Conservation (phyloP, 129 eudicot genomes). For the Glebionis coronaria region DNA sequence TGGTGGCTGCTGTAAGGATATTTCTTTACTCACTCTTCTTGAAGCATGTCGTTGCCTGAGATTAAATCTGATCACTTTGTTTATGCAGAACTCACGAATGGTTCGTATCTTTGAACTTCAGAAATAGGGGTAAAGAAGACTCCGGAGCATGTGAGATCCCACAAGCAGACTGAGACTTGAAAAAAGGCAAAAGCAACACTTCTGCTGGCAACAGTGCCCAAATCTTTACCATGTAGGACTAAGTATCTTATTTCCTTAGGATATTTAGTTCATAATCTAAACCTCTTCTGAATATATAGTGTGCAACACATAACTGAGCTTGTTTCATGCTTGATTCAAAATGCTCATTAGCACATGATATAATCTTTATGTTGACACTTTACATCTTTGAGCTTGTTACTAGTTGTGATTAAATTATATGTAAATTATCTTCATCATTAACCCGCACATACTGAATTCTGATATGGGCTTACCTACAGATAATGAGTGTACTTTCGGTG, state of each 20-base stretch:
- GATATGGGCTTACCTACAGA: conserved; percentile 50
- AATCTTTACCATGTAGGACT: conserved; percentile 85
- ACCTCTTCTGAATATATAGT: background rate
- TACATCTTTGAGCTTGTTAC: conserved; percentile 10
- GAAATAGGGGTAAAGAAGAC: conserved; percentile 80
- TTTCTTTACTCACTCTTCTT: background rate
- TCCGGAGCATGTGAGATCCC: conserved; percentile 82
- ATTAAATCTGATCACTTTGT: conserved; percentile 8
- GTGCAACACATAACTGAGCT: background rate
- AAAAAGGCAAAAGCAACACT: conserved; percentile 93
- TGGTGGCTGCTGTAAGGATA: conserved; percentile 73
- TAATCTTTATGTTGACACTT: background rate
- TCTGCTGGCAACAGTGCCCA: conserved; percentile 87
- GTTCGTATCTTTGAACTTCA: conserved; percentile 85
- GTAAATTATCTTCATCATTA: background rate
- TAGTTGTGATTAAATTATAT: background rate
- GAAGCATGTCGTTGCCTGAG: background rate
- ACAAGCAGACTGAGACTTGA: conserved; percentile 90
- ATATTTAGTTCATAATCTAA: background rate
- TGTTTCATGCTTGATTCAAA: background rate
- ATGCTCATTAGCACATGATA: conserved; percentile 1
- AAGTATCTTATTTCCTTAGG: conserved; percentile 7
- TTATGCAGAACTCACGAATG: conserved; percentile 67
- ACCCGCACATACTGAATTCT: background rate
- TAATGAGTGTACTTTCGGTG: conserved; percentile 94